phyloP scores from a whole-genome alignment of 805 yeast species.

The Barnettozyma populi region DNA sequence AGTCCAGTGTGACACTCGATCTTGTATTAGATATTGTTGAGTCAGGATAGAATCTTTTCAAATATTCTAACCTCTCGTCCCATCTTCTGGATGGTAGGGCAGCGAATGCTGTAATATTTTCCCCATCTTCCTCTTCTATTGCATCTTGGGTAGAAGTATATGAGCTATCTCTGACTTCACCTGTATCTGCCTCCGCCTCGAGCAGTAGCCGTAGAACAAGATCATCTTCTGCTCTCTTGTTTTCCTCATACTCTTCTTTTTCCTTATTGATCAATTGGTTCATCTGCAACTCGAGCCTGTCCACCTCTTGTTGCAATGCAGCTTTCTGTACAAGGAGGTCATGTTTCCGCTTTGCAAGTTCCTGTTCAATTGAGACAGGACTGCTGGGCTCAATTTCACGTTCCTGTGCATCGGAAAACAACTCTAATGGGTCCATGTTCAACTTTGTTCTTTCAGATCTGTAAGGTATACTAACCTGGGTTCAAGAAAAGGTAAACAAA shows the following conservation, averaged over 20 bases:
- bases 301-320: conserved; percentile 14
- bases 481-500: conserved; percentile 4
- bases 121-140: conserved; percentile 4
- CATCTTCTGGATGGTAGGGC: conserved; percentile 21
- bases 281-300: conserved; percentile 16
- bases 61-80: conserved; percentile 18
- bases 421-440: conserved; percentile 9
- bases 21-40: conserved; percentile 10
- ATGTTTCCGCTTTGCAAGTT: conserved; percentile 1
- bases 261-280: conserved; percentile 14
- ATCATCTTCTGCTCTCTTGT: conserved; percentile 13
- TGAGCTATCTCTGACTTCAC: background rate
- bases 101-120: conserved; percentile 12
- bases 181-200: conserved; percentile 1
- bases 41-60: conserved; percentile 22
- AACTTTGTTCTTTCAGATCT: background rate
- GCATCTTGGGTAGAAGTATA: background rate
- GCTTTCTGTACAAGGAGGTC: conserved; percentile 4
- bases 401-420: conserved; percentile 6
- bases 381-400: background rate
- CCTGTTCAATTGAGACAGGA: conserved; percentile 4
- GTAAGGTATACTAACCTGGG: no score
- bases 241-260: conserved; percentile 6
- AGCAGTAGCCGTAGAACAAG: conserved; percentile 8
- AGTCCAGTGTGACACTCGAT: conserved; percentile 16